Percentiles rank a stretch among this genome's conserved stretches.
These are phyloP conservation scores for Mucor lusitanicus DNA, from an alignment of 371 early-diverging fungal species.

Conservation along the genomic window DNA sequence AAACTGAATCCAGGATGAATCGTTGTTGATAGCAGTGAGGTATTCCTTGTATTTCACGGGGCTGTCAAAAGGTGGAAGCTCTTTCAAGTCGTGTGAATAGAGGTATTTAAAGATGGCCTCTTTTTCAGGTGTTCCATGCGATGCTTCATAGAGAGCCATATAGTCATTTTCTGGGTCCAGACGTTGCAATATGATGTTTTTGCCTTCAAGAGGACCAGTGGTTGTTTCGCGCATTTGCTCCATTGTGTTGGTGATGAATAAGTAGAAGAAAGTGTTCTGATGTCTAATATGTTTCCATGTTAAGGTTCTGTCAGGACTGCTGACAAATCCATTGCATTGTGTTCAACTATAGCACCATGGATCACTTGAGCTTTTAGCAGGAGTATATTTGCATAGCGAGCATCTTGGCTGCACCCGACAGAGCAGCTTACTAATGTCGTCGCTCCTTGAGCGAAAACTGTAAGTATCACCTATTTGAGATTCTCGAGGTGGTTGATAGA, in stretches of 20 bases:
- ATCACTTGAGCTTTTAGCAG: too few species aligned
- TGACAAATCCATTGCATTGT: neutral
- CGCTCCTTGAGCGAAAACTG: too few species aligned
- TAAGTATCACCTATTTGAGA: too few species aligned
- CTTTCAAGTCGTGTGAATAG: neutral
- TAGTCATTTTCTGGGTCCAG: slow-evolving; percentile 8
- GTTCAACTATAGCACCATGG: neutral
- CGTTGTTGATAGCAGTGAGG: neutral
- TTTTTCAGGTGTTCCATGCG: slow-evolving; percentile 8
- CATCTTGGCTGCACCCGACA: too few species aligned
- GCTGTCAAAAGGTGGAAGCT: neutral
- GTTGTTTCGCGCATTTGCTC: neutral
- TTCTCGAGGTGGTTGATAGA: too few species aligned
- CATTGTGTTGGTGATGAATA: neutral
- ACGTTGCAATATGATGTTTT: slow-evolving; percentile 6
- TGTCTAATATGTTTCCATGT: neutral
- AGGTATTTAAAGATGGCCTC: slow-evolving; percentile 2
- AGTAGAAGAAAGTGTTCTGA: neutral
- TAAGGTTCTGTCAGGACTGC: neutral
- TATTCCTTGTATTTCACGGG: neutral
- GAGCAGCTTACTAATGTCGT: too few species aligned
- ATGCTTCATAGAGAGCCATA: neutral
- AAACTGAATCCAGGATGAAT: neutral
- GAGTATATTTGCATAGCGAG: too few species aligned
- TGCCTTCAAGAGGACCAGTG: slow-evolving; percentile 5